Percentiles rank a stretch among this genome's conserved stretches.
phyloP scores from a whole-genome alignment of 1,139 yeast genomes.

The Blastobotrys illinoisensis region DNA sequence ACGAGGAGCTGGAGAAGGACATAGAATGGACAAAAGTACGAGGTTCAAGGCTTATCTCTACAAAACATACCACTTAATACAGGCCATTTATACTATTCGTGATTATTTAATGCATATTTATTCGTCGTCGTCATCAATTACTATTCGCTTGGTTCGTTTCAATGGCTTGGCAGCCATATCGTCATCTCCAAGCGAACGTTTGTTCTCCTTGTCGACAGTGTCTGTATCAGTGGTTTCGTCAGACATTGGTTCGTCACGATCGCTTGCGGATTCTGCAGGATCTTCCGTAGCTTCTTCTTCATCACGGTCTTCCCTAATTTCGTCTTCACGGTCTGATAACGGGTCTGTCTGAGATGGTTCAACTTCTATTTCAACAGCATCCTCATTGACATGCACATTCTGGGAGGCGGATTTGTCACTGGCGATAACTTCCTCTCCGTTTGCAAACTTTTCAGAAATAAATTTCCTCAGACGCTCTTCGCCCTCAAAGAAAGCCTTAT shows the following conservation, averaged over 20 bases:
- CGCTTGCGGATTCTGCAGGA: not conserved
- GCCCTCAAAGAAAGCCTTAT: conserved; percentile 49
- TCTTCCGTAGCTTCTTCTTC: too few relatives aligned
- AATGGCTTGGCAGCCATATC: not conserved
- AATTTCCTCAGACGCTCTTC: conserved; percentile 33
- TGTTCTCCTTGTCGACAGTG: conserved; percentile 10
- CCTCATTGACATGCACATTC: not conserved
- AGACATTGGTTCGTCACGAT: not conserved
- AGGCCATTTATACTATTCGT: not conserved
- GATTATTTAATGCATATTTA: conserved; percentile 9
- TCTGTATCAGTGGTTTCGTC: not conserved
- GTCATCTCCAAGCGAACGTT: conserved; percentile 5
- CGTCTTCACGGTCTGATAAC: not conserved
- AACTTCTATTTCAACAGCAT: not conserved
- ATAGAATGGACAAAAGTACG: conserved; percentile 54
- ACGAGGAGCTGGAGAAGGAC: conserved; percentile 43
- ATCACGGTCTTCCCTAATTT: not conserved
- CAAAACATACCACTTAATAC: conserved; percentile 25
- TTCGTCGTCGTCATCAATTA: conserved; percentile 18
- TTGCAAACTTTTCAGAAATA: not conserved
- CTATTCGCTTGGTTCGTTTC: conserved; percentile 8
- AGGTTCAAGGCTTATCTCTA: conserved; percentile 14
- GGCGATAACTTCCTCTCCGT: not conserved
- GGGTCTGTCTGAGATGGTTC: not conserved
- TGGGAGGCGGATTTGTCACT: not conserved